phyloP scores from a whole-genome alignment of 2,329 filamentous ascomycete genomes.

The Sporothrix euskadiensis region DNA sequence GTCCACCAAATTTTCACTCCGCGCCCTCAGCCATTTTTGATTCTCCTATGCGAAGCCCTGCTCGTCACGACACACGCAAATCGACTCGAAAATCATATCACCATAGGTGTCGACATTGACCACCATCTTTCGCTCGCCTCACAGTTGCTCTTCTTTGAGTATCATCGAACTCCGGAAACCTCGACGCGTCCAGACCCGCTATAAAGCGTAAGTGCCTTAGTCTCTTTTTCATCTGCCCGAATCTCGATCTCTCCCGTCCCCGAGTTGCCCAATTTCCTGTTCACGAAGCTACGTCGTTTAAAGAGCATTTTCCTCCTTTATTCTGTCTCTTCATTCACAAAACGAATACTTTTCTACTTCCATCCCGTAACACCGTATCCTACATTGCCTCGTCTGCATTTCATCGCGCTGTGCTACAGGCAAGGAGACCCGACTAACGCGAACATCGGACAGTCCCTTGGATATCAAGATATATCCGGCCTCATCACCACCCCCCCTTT shows the following conservation, averaged over 20 bases:
- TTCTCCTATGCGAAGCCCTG: slow-evolving; percentile 4
- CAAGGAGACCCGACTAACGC: not conserved
- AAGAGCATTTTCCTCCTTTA: not conserved
- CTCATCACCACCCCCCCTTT: slow-evolving; percentile 3
- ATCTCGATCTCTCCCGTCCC: not conserved
- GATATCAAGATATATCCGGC: slow-evolving; percentile 22
- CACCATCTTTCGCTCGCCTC: not conserved
- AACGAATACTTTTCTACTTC: not conserved
- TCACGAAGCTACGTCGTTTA: not conserved
- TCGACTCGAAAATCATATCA: not conserved
- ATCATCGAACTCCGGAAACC: slow-evolving; percentile 4
- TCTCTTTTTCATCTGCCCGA: not conserved
- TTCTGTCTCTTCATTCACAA: not conserved
- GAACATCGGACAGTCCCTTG: not conserved
- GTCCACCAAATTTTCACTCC: not conserved
- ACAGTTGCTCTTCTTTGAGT: not conserved
- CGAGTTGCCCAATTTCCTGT: not conserved
- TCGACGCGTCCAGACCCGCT: slow-evolving; percentile 23
- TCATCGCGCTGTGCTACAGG: not conserved
- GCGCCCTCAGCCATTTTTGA: not conserved
- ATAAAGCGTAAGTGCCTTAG: slow-evolving; percentile 18
- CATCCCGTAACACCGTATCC: not conserved
- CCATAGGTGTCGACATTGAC: not conserved
- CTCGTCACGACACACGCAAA: not conserved
- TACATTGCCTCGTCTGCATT: not conserved